phyloP scores from a whole-genome alignment of 768 basidiomycete species.

The Podaxis mareebaensis region DNA sequence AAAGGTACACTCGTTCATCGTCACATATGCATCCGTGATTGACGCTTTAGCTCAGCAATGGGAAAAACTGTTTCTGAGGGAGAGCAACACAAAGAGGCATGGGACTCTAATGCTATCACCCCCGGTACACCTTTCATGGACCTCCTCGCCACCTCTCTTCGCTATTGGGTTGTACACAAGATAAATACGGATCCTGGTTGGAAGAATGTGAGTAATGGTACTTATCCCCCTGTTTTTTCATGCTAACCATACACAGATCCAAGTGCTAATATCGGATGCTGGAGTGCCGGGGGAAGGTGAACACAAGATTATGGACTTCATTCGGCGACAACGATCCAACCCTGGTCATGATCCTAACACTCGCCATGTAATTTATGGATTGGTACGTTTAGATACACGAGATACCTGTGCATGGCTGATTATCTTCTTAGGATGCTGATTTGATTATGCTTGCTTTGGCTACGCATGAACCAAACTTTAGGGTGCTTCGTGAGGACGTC shows the following conservation, averaged over 20 bases:
- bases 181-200: conserved; percentile 95
- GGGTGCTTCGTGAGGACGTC: conserved; percentile 96
- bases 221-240: neutral
- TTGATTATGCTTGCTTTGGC: conserved; percentile 98
- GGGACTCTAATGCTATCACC: conserved; percentile 99
- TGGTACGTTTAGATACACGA: conserved; percentile 52
- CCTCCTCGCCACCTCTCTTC: conserved; percentile 79
- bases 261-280: conserved; percentile 97
- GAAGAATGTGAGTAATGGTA: conserved; percentile 67
- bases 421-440: conserved; percentile 83
- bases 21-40: neutral
- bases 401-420: conserved; percentile 16
- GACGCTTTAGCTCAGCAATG: conserved; percentile 61
- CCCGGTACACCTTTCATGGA: conserved; percentile 99
- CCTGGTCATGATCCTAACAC: conserved; percentile 95
- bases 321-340: conserved; percentile 85
- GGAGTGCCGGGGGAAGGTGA: conserved; percentile 98
- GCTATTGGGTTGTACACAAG: conserved; percentile 97
- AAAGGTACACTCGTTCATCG: conserved; percentile 55
- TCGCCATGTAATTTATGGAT: conserved; percentile 94
- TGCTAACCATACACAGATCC: conserved; percentile 53
- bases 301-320: conserved; percentile 99
- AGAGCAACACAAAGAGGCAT: conserved; percentile 80
- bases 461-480: conserved; percentile 98
- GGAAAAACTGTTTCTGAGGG: conserved; percentile 83